Evolutionary conservation across 1,284 basidiomycete genomes (phyloP).

Genomic region (Neolentinus lepideus): DNA sequence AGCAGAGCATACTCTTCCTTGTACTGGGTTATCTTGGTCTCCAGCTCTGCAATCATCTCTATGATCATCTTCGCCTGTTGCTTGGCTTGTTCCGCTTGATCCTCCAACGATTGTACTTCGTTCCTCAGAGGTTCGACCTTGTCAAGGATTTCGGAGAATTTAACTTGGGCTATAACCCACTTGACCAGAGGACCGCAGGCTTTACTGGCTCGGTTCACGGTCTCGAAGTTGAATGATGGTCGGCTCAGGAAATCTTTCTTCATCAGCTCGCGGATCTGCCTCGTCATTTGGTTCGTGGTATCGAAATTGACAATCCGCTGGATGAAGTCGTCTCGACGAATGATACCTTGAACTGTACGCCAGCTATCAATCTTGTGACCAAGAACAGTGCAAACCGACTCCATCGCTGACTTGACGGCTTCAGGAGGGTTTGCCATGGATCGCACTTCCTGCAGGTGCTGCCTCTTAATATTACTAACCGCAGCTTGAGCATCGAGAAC

Average conservation of each 20-base stretch:
- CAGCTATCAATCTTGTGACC: slow-evolving; percentile 97
- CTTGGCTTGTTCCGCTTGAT: slow-evolving; percentile 89
- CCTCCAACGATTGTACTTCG: slow-evolving; percentile 91
- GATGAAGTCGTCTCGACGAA: slow-evolving; percentile 97
- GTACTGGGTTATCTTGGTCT: slow-evolving; percentile 89
- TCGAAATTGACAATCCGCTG: slow-evolving; percentile 96
- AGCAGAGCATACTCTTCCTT: slow-evolving; percentile 97
- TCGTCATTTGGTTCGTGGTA: slow-evolving; percentile 88
- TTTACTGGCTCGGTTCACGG: slow-evolving; percentile 91
- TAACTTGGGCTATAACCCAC: slow-evolving; percentile 97
- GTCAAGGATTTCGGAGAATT: slow-evolving; percentile 97
- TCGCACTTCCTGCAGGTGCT: slow-evolving; percentile 96
- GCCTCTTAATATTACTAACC: slow-evolving; percentile 95
- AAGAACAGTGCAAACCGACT: slow-evolving; percentile 96
- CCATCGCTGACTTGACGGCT: slow-evolving; percentile 97
- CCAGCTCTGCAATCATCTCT: slow-evolving; percentile 89
- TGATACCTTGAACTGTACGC: slow-evolving; percentile 94
- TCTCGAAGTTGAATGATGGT: slow-evolving; percentile 93
- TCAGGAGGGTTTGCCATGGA: slow-evolving; percentile 99
- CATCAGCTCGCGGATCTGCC: slow-evolving; percentile 85
- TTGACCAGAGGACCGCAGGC: slow-evolving; percentile 98
- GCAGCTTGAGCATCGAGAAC: slow-evolving; percentile 93
- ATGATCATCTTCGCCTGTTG: slow-evolving; percentile 87
- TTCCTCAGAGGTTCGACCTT: slow-evolving; percentile 95
- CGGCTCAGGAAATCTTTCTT: slow-evolving; percentile 90